Evolutionary conservation across 371 early-diverging fungal species (phyloP).

Genomic region (Polyrhizophydium stewartii): DNA sequence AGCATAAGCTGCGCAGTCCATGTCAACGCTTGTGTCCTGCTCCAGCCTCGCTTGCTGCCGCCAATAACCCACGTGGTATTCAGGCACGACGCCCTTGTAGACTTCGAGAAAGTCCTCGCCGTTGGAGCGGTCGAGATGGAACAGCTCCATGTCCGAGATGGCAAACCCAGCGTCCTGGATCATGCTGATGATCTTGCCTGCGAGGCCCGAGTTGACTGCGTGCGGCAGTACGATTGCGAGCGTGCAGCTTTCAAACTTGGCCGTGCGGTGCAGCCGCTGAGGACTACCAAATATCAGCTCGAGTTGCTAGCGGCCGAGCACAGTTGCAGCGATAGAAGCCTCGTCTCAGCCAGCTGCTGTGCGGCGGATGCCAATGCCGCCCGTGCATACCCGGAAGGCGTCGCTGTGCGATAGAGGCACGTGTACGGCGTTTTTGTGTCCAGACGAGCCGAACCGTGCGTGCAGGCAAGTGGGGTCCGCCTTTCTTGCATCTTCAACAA

Average conservation of each 20-base stretch:
- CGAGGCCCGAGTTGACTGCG: constrained; percentile 32
- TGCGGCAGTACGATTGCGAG: constrained; percentile 42
- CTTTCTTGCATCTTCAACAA: constrained; percentile 15
- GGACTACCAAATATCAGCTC: neutral
- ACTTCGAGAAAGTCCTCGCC: constrained; percentile 53
- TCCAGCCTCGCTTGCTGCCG: no score
- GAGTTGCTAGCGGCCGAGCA: neutral
- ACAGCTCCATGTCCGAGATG: constrained; percentile 39
- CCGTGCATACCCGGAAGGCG: constrained; percentile 1
- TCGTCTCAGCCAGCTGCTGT: neutral
- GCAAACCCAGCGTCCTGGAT: constrained; percentile 29
- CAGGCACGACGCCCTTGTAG: constrained; percentile 49
- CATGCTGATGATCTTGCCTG: constrained; percentile 34
- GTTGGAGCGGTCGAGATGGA: constrained; percentile 33
- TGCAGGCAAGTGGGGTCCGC: constrained; percentile 3
- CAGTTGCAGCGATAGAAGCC: neutral
- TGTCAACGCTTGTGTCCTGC: no score
- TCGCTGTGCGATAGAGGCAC: neutral
- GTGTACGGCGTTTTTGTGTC: constrained; percentile 19
- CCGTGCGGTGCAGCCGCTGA: constrained; percentile 17
- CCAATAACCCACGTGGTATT: constrained; percentile 38
- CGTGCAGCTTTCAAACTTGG: constrained; percentile 32
- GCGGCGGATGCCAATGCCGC: neutral
- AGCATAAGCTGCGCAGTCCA: constrained; percentile 28
- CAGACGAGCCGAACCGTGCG: constrained; percentile 11